phyloP scores from a whole-genome alignment of 2,329 filamentous ascomycete species.

The Colletotrichum sansevieriae region DNA sequence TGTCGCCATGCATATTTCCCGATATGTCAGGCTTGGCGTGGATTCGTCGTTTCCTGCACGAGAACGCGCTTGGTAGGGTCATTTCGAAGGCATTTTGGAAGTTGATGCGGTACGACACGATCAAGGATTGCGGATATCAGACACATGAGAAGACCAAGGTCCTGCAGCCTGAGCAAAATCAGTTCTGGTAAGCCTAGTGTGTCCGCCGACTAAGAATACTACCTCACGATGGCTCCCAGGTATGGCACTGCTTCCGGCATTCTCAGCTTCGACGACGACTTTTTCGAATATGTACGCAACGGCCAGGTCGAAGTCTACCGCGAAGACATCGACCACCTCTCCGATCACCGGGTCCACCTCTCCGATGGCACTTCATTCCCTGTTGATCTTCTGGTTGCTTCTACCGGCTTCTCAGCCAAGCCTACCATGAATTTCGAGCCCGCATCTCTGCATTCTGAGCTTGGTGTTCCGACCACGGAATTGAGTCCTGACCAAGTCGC shows the following conservation, averaged over 20 bases:
- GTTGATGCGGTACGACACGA: constrained; percentile 52
- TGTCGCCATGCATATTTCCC: constrained; percentile 48
- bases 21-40: constrained; percentile 45
- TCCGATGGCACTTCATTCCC: constrained; percentile 57
- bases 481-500: constrained; percentile 34
- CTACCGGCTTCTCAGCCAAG: constrained; percentile 45
- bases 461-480: constrained; percentile 43
- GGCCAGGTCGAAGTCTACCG: constrained; percentile 68
- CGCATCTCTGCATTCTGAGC: constrained; percentile 38
- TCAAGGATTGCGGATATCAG: constrained; percentile 49
- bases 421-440: constrained; percentile 44
- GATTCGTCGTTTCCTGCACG: constrained; percentile 44
- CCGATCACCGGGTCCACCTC: constrained; percentile 60
- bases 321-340: constrained; percentile 65
- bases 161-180: constrained; percentile 57
- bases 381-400: constrained; percentile 60
- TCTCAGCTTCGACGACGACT: constrained; percentile 69
- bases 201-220: not conserved
- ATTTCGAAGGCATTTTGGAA: constrained; percentile 66
- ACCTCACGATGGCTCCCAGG: constrained; percentile 51
- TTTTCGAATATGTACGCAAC: constrained; percentile 67
- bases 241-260: constrained; percentile 69
- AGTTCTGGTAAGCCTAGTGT: constrained; percentile 52
- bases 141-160: constrained; percentile 54
- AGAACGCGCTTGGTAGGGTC: constrained; percentile 39